Evolutionary conservation across 2,329 filamentous ascomycete genomes (phyloP).

Genomic region (Aspergillus fructus): DNA sequence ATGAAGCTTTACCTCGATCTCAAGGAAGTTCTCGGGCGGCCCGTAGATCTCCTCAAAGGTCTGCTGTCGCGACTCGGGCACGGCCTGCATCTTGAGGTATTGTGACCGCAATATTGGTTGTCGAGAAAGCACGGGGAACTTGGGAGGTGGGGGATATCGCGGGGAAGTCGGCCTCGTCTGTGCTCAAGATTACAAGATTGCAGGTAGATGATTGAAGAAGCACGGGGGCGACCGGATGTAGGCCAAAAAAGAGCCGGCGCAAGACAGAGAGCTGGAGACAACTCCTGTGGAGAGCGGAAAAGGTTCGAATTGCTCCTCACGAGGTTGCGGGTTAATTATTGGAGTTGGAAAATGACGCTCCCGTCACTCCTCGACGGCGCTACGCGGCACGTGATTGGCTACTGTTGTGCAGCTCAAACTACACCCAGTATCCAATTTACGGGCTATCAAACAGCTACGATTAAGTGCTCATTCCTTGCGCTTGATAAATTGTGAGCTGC

Average conservation of each 20-base stretch:
- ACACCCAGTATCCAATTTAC: background rate
- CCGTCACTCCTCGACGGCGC: background rate
- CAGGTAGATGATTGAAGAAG: background rate
- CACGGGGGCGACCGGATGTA: background rate
- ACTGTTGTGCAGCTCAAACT: background rate
- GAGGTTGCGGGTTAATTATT: background rate
- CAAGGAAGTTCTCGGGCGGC: constrained; percentile 95
- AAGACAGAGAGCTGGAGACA: constrained; percentile 15
- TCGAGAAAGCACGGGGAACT: background rate
- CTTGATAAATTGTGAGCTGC: too few relatives aligned
- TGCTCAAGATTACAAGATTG: background rate
- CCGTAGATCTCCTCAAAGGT: constrained; percentile 99
- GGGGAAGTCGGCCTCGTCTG: constrained; percentile 8
- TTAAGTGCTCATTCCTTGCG: too few relatives aligned
- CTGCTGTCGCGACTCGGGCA: constrained; percentile 75
- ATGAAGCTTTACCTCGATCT: constrained; percentile 72
- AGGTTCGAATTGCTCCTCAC: background rate
- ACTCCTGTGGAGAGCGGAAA: background rate
- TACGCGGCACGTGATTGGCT: constrained; percentile 6
- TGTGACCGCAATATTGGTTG: background rate
- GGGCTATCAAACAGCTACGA: too few relatives aligned
- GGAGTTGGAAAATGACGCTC: background rate
- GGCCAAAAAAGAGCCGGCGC: background rate
- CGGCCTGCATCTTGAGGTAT: constrained; percentile 54
- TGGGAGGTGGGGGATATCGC: constrained; percentile 6